Percentiles rank a stretch among this genome's conserved stretches.
phyloP scores from a whole-genome alignment of 495 filamentous ascomycete species.

The Apiosordaria backusii region DNA sequence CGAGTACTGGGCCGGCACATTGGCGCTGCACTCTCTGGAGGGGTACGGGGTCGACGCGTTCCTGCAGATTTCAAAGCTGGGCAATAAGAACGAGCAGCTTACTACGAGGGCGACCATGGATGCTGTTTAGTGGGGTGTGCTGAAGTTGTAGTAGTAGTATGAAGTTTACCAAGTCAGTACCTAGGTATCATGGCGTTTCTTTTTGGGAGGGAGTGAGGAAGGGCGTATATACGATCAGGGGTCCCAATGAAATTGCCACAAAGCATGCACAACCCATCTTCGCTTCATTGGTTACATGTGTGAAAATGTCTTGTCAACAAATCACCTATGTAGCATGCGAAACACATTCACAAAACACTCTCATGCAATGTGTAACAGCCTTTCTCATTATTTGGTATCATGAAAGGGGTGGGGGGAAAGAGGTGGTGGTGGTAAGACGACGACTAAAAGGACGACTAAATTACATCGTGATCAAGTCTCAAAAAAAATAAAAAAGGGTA shows the following conservation, averaged over 20 bases:
- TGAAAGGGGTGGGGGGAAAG: conserved; percentile 26
- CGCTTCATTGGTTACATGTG: no score
- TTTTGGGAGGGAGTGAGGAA: no score
- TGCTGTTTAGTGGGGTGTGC: conserved; percentile 56
- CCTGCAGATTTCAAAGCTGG: conserved; percentile 92
- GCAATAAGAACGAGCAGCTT: conserved; percentile 97
- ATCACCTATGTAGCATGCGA: no score
- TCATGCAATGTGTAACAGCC: conserved; percentile 25
- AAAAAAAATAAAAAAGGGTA: conserved; percentile 26
- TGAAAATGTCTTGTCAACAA: no score
- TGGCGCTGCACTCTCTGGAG: conserved; percentile 90
- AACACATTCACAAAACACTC: neutral
- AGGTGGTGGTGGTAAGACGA: neutral
- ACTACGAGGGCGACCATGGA: conserved; percentile 85
- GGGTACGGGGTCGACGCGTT: conserved; percentile 98
- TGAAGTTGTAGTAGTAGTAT: no score
- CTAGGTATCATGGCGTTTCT: no score
- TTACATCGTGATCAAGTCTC: conserved; percentile 46
- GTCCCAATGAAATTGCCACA: no score
- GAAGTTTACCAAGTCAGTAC: no score
- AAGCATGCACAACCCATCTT: no score
- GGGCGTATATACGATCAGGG: no score
- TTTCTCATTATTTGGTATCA: conserved; percentile 47
- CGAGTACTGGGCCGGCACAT: conserved; percentile 94
- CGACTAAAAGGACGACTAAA: conserved; percentile 28